Evolutionary conservation across 345 rosid species (phyloP), one percentile per base, ranked within the genome.

Genomic region (Linum tenue): DNA sequence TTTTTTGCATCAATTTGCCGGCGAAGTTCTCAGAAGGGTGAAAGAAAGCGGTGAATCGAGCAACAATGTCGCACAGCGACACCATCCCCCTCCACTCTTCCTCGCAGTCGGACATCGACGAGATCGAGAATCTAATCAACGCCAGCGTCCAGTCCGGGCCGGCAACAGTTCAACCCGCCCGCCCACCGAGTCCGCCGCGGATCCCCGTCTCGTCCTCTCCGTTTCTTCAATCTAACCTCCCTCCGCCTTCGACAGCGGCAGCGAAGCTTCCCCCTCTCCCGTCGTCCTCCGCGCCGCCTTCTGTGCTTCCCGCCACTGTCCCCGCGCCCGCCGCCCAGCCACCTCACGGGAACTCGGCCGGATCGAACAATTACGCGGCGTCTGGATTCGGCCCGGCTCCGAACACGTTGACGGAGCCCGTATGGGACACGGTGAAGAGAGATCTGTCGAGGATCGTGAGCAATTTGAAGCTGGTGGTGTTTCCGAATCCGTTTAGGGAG

Each of bases 31-130:
- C 3, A 31, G 2, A 17, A 11, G 37, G 5, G 12, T 57, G 53
- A 39, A 59, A 36, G 38, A 38, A 0, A 36, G 8, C 43, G n/a
- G 16, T 7, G 16, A 36, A 62, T 7, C 22, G 36, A 64, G 59
- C 7, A 17, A 72, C 69, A 63, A 92, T 92, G 98, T 86, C 98
- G 62, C 79, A 80, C 73, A 77, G 89, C 79, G 99, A 94, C 69
- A 88, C 92, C 1, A 66, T 83, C 63, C 99, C 97, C 38, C 88
- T 86, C 37, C 85, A 86, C 58, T 60, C 89, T 0, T 84, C 99
- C 6, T 94, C 97, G 70, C 99, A 94, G 59, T 94, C 97, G 40
- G 99, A 90, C 82, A 94, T 88, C 77, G 99, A 94, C 82, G 99
- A 94, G 89, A 94, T 94, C 81, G 97, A 94, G 79, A 85, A 84